Base-by-base conservation (phyloP, 208 protist species). In the Acanthamoeba healyi region DNA sequence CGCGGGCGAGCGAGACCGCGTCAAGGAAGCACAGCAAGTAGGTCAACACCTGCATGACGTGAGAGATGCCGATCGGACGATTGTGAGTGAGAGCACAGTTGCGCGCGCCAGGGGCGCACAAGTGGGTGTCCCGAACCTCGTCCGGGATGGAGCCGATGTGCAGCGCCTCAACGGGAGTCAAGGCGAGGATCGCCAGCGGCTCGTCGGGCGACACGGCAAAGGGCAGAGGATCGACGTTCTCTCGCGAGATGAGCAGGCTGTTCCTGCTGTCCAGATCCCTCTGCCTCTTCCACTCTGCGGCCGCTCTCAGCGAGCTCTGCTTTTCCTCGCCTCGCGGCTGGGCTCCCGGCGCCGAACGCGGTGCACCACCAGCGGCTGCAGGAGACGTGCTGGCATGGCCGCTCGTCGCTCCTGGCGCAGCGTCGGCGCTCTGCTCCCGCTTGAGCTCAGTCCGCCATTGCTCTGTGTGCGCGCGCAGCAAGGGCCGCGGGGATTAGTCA, bases 11-110 rank as follows among this genome's bases (percentile, higher is more conserved):
- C 29, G 70, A 79, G 38, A 44, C 36, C 70, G 19, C 70, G 40
- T 79, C 70, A 32, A 79, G 40, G 70, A 79, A 79, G 70, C 70
- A 44, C 14, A 79, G 17, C 5, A 79, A 14, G 70, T 79, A 79
- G 36, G 26, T 79, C 34, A 79, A 14, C 5, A 79, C 70, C 70
- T 79, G 36, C 9, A 12, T n/a, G 46, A 54, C 26, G 51, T 22
- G 15, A 56, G 58, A 22, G 58, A 34, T 65, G n/a, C 4, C 2
- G 1, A 58, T 24, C 1, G 19, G 22, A 7, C 0, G 34, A 49
- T 7, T 12, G 1, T 17, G 0, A 38, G 1, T 12, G 6, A 29
- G 70, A 46, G 19, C n/a, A n/a, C n/a, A n/a, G n/a, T n/a, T n/a
- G n/a, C n/a, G n/a, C n/a, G n/a, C n/a, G n/a, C n/a, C n/a, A 49